A percentile compares a stretch with the other conserved stretches of the same genome.
These are phyloP conservation scores for Juglanconis juglandina DNA, from an alignment of 2,329 filamentous ascomycete species.

Conservation along the genomic window DNA sequence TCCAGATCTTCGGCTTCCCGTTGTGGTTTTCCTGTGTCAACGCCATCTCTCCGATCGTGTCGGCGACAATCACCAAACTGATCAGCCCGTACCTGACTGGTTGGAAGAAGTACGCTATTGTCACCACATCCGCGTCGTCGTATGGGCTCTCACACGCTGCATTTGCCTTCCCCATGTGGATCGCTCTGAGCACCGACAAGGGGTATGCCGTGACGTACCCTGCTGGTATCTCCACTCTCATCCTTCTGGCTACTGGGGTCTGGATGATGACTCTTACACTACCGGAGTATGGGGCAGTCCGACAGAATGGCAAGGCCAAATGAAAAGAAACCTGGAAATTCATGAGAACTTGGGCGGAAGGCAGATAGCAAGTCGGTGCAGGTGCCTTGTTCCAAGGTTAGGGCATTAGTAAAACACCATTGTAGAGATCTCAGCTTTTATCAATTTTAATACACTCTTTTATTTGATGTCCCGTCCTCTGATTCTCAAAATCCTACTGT, in stretches of 20 bases:
- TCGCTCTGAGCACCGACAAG: not conserved
- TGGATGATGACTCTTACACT: not conserved
- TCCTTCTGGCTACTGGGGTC: not conserved
- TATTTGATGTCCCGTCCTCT: too few relatives aligned
- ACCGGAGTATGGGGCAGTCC: not conserved
- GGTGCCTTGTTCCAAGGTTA: too few relatives aligned
- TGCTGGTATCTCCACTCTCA: not conserved
- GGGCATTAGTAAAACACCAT: too few relatives aligned
- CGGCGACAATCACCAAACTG: not conserved
- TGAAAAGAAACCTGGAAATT: too few relatives aligned
- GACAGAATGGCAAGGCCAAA: not conserved
- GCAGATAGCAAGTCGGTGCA: too few relatives aligned
- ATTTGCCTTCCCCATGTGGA: not conserved
- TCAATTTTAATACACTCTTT: too few relatives aligned
- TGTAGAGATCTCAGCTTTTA: too few relatives aligned
- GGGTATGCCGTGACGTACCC: not conserved
- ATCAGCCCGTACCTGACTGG: not conserved
- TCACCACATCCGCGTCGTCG: not conserved
- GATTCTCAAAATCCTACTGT: too few relatives aligned
- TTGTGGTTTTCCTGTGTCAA: slow-evolving; percentile 1
- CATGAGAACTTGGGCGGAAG: too few relatives aligned
- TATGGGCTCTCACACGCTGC: not conserved
- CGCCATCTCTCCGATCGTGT: not conserved
- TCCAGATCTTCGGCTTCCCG: not conserved
- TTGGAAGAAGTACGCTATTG: not conserved